Evolutionary conservation across 2,329 filamentous ascomycete genomes (phyloP).

Genomic region (Penicillium aurantiogriseum): DNA sequence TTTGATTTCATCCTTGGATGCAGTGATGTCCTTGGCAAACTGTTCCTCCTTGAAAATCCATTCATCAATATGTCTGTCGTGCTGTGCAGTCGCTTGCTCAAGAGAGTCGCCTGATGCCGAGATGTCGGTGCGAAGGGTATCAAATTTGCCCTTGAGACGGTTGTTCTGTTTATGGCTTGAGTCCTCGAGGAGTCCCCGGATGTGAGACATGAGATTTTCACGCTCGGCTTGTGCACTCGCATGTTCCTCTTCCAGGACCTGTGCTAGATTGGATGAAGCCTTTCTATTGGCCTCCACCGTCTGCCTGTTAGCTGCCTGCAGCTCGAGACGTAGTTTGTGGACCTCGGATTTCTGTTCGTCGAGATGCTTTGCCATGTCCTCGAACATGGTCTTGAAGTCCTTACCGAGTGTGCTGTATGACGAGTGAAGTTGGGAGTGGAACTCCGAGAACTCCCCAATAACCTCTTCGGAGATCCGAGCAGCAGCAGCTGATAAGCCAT

Average conservation of each 20-base stretch:
- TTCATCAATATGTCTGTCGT: constrained; percentile 68
- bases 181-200: constrained; percentile 71
- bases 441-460: constrained; percentile 76
- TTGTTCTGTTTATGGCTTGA: constrained; percentile 72
- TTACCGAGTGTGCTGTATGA: constrained; percentile 82
- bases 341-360: constrained; percentile 74
- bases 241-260: constrained; percentile 73
- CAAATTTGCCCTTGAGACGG: constrained; percentile 65
- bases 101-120: constrained; percentile 63
- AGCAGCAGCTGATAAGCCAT: constrained; percentile 77
- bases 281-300: constrained; percentile 67
- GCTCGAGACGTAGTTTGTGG: constrained; percentile 67
- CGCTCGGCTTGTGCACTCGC: constrained; percentile 70
- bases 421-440: constrained; percentile 76
- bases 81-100: constrained; percentile 63
- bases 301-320: constrained; percentile 67
- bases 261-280: constrained; percentile 65
- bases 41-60: constrained; percentile 70
- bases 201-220: constrained; percentile 70
- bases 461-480: constrained; percentile 89
- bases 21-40: constrained; percentile 68
- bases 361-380: constrained; percentile 73
- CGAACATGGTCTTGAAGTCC: constrained; percentile 83
- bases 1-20: constrained; percentile 75
- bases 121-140: constrained; percentile 64